phyloP scores from a whole-genome alignment of 2,329 filamentous ascomycete genomes.

The Epichloe baconii region DNA sequence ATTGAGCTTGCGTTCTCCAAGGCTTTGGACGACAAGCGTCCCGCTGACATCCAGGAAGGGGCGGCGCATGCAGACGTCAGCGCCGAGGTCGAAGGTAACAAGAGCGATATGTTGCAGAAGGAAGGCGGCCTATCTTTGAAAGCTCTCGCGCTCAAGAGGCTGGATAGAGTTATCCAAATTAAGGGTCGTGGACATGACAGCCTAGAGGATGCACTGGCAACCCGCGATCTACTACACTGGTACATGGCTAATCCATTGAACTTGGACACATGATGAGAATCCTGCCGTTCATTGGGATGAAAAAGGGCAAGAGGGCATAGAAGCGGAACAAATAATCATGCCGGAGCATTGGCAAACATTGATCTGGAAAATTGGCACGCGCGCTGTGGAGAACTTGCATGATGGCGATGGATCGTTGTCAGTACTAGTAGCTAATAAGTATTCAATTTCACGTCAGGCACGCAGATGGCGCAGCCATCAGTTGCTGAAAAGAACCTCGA shows the following conservation, averaged over 20 bases:
- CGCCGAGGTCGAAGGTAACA: background rate
- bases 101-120: background rate
- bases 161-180: constrained; percentile 27
- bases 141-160: constrained; percentile 20
- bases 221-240: constrained; percentile 28
- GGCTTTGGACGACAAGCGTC: background rate
- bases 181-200: constrained; percentile 26
- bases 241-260: constrained; percentile 12
- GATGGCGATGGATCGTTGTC: background rate
- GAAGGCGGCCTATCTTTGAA: constrained; percentile 25
- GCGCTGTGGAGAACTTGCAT: no score
- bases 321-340: background rate
- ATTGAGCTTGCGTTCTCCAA: background rate
- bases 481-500: background rate
- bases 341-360: background rate
- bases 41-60: constrained; percentile 5
- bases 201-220: constrained; percentile 31
- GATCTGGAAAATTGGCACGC: background rate
- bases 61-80: background rate
- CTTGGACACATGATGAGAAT: background rate
- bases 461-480: no score
- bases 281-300: background rate
- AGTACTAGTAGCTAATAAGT: background rate
- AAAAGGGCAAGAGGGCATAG: background rate
- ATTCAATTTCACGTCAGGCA: no score